Evolutionary conservation across 352 stramenopile species (phyloP).

Genomic region (Phytopythium sindhum): DNA sequence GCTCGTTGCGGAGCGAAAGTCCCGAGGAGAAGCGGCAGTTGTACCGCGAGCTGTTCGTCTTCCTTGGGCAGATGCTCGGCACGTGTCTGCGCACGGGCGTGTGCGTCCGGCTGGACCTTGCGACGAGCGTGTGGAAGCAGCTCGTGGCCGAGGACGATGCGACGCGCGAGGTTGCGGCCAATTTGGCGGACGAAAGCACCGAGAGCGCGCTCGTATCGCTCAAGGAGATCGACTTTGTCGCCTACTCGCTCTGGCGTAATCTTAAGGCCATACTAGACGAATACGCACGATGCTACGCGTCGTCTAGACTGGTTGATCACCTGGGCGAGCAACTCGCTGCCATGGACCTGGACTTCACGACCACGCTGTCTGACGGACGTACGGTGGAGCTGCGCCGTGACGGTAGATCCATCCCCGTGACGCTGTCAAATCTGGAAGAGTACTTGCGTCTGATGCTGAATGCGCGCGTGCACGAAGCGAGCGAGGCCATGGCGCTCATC

Average conservation of each 20-base stretch:
- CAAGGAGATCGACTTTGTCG: conserved; percentile 64
- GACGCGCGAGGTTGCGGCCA: background rate
- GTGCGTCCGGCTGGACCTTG: conserved; percentile 69
- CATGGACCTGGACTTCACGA: conserved; percentile 78
- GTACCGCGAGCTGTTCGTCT: conserved; percentile 84
- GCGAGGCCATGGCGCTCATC: conserved; percentile 59
- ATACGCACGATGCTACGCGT: conserved; percentile 5
- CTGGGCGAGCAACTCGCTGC: conserved; percentile 46
- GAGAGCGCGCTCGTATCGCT: conserved; percentile 42
- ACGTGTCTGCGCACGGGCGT: conserved; percentile 83
- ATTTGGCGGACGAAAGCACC: conserved; percentile 2
- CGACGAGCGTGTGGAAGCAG: conserved; percentile 70
- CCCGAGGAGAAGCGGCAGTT: conserved; percentile 52
- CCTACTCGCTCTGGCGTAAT: conserved; percentile 50
- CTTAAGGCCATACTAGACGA: conserved; percentile 31
- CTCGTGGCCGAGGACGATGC: conserved; percentile 46
- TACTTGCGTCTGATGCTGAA: conserved; percentile 47
- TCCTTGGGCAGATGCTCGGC: conserved; percentile 89
- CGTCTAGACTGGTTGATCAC: conserved; percentile 6
- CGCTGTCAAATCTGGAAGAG: conserved; percentile 35
- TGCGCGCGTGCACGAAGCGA: conserved; percentile 37
- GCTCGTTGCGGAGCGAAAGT: conserved; percentile 20
- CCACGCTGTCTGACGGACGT: conserved; percentile 61
- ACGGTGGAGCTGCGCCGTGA: conserved; percentile 38
- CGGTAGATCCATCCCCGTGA: conserved; percentile 36